Evolutionary conservation across 2,329 filamentous ascomycete species (phyloP).

Genomic region (Colletotrichum lindemuthianum): DNA sequence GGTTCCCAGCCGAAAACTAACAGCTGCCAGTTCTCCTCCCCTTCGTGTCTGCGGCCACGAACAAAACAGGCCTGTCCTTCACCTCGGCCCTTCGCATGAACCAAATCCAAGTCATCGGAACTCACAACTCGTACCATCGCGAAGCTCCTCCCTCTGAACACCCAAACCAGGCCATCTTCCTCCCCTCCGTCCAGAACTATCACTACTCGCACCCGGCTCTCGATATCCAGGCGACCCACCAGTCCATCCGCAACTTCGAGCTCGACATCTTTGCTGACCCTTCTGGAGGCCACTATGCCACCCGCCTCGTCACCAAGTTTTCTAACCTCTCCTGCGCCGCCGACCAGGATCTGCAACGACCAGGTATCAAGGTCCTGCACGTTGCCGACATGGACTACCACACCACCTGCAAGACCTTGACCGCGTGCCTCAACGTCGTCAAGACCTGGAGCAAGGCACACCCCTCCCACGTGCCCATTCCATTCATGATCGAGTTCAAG

Average conservation of each 20-base stretch:
- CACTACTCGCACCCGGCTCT: constrained; percentile 59
- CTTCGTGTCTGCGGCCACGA: constrained; percentile 12
- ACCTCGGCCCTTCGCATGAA: constrained; percentile 54
- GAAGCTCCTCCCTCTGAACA: constrained; percentile 55
- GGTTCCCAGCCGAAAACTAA: background rate
- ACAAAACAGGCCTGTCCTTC: constrained; percentile 31
- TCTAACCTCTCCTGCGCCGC: constrained; percentile 50
- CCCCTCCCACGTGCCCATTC: constrained; percentile 55
- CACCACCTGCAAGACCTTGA: constrained; percentile 56
- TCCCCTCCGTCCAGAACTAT: constrained; percentile 50
- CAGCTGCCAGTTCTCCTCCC: constrained; percentile 25
- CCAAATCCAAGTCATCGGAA: constrained; percentile 61
- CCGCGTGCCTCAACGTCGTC: constrained; percentile 53
- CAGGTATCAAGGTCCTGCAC: constrained; percentile 61
- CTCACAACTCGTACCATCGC: constrained; percentile 62
- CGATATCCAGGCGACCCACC: constrained; percentile 54
- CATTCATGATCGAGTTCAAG: constrained; percentile 62
- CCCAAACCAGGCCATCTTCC: constrained; percentile 49
- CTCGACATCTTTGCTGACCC: constrained; percentile 60
- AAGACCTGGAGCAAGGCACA: constrained; percentile 56
- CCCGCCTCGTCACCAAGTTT: constrained; percentile 53
- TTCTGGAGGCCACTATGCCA: constrained; percentile 57
- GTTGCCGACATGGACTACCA: constrained; percentile 60
- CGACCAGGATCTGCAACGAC: constrained; percentile 50
- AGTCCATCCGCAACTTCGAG: constrained; percentile 58